Evolutionary conservation across 306 rosid genomes (phyloP), one percentile per base, ranked within the genome.

Genomic region (Trifolium repens): DNA sequence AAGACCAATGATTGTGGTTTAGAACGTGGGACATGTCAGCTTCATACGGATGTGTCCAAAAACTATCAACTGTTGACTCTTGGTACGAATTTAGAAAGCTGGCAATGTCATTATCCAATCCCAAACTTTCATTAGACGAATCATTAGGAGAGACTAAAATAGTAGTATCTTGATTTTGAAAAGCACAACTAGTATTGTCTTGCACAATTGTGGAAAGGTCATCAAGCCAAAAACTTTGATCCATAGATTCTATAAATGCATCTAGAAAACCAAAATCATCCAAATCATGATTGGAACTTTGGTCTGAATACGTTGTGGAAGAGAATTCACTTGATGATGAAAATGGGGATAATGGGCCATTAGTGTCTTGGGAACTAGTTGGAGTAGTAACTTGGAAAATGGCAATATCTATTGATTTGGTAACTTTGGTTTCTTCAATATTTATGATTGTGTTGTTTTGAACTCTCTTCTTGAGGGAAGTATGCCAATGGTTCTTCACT

Each of bases 401-500:
- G 8, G 65, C 3, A 13, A 52, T 39, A 4, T 32, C 12, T 27
- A 70, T 53, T n/a, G 79, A 9, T 57, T 72, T 77, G 24, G 66
- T 64, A 5, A 22, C 14, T 61, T 7, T 9, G 47, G 35, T 1
- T 52, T 78, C 22, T 52, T 78, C 69, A 7, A 39, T 39, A 35
- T 35, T 61, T 65, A 67, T 47, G n/a, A 2, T 1, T 2, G 19
- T 11, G 47, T 46, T 46, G 7, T 47, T 4, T 17, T 69, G 44
- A 17, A 39, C 30, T 19, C 69, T 27, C 61, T 68, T 80, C 65
- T 80, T 80, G 11, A 84, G 84, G 0, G 75, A 19, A 13, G 82
- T 80, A 27, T 84, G 87, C 87, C 87, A 84, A 34, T 83, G 84
- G 19, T 83, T 83, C 74, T 83, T 83, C 24, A 83, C 66, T 66